Conservation (phyloP, 2,329 filamentous ascomycete species). For the Orbilia quercus region DNA sequence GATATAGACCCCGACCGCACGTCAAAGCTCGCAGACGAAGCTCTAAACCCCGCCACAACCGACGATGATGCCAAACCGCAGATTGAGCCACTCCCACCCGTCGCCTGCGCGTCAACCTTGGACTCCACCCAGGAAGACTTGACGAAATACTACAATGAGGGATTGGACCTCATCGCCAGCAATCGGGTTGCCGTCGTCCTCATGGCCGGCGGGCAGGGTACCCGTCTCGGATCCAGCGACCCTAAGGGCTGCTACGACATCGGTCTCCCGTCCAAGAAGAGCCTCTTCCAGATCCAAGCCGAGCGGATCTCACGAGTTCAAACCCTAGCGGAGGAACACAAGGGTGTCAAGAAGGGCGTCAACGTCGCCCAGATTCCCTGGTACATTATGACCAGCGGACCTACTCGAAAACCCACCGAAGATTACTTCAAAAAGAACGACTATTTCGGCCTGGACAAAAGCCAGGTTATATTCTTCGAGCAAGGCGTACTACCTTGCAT, state of each 20-base stretch:
- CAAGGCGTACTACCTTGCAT: constrained; percentile 97
- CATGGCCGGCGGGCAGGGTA: constrained; percentile 97
- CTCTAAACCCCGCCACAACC: constrained; percentile 73
- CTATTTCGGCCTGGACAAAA: constrained; percentile 87
- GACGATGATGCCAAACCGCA: constrained; percentile 62
- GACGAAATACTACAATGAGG: constrained; percentile 81
- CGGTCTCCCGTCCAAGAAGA: constrained; percentile 89
- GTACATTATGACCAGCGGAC: constrained; percentile 99
- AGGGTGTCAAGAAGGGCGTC: constrained; percentile 66
- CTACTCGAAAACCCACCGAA: constrained; percentile 90
- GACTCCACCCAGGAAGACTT: constrained; percentile 84
- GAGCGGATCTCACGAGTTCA: constrained; percentile 92
- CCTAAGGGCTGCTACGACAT: constrained; percentile 99
- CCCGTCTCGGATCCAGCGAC: constrained; percentile 89
- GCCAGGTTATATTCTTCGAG: constrained; percentile 86
- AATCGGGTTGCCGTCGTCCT: constrained; percentile 86
- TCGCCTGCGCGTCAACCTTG: constrained; percentile 87
- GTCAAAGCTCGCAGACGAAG: constrained; percentile 80
- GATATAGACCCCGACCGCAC: constrained; percentile 77
- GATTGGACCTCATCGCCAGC: constrained; percentile 73
- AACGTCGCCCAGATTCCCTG: constrained; percentile 78
- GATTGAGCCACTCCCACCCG: constrained; percentile 88
- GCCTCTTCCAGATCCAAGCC: constrained; percentile 96
- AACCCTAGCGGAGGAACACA: constrained; percentile 76
- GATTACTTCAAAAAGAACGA: constrained; percentile 88